phyloP scores from a whole-genome alignment of 2,329 filamentous ascomycete genomes.

The Cercospora sp. region DNA sequence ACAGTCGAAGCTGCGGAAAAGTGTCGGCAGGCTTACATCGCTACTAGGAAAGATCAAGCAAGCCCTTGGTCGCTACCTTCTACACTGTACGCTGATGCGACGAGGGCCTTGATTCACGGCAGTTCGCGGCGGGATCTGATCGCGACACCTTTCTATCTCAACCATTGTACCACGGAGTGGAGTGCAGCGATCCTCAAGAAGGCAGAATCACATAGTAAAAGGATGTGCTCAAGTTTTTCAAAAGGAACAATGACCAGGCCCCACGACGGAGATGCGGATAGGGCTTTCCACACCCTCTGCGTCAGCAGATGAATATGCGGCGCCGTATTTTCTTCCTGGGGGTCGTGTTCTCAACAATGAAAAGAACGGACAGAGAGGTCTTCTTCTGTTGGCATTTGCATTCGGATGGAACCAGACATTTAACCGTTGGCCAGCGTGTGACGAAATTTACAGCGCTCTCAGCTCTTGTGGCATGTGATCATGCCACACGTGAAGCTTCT shows the following conservation, averaged over 20 bases:
- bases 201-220: not conserved
- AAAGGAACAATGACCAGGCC: not conserved
- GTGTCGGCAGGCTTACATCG: not conserved
- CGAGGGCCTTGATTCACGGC: not conserved
- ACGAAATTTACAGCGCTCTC: not conserved
- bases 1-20: not conserved
- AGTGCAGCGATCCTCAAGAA: not conserved
- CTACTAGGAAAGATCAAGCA: not conserved
- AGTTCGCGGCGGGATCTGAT: not conserved
- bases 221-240: not conserved
- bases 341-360: not conserved
- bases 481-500: not conserved
- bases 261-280: not conserved
- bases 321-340: not conserved
- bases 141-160: not conserved
- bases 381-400: not conserved
- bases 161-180: not conserved
- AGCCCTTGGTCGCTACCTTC: not conserved
- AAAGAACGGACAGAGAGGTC: not conserved
- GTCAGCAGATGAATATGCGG: not conserved
- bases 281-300: not conserved
- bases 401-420: not conserved
- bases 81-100: not conserved
- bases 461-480: not conserved
- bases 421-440: not conserved